Evolutionary conservation across 331 rosid genomes (phyloP).

Genomic region (Acacia concinna): DNA sequence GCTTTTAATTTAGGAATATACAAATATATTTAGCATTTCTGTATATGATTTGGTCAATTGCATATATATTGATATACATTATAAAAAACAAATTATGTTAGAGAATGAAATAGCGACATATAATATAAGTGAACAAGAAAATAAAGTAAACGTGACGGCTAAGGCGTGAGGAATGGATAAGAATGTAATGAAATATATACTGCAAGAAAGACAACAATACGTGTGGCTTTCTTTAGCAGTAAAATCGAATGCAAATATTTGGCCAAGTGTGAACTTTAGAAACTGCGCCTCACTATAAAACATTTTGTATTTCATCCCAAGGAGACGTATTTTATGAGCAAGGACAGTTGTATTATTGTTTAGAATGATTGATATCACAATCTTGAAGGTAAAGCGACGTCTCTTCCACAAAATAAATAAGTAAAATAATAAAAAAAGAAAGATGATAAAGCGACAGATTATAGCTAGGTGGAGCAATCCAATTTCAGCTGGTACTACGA

Average conservation of each 20-base stretch:
- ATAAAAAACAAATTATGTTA: neutral
- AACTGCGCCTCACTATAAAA: neutral
- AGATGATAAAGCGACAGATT: neutral
- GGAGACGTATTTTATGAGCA: neutral
- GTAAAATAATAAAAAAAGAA: neutral
- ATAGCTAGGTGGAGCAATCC: neutral
- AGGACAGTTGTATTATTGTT: neutral
- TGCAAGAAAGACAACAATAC: neutral
- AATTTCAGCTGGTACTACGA: neutral
- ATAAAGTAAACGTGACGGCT: neutral
- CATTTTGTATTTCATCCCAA: neutral
- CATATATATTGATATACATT: neutral
- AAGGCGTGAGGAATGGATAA: neutral
- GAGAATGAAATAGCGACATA: neutral
- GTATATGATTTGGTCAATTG: neutral
- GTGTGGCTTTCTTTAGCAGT: neutral
- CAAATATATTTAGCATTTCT: neutral
- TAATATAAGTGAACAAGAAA: neutral
- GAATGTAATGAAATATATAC: neutral
- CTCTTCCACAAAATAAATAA: neutral
- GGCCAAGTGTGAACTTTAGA: neutral
- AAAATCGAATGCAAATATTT: neutral
- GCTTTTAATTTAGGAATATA: neutral
- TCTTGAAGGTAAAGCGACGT: neutral
- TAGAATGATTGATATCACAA: neutral